phyloP scores from a whole-genome alignment of 371 early-diverging fungal genomes.

The Basidiobolus meristosporus region DNA sequence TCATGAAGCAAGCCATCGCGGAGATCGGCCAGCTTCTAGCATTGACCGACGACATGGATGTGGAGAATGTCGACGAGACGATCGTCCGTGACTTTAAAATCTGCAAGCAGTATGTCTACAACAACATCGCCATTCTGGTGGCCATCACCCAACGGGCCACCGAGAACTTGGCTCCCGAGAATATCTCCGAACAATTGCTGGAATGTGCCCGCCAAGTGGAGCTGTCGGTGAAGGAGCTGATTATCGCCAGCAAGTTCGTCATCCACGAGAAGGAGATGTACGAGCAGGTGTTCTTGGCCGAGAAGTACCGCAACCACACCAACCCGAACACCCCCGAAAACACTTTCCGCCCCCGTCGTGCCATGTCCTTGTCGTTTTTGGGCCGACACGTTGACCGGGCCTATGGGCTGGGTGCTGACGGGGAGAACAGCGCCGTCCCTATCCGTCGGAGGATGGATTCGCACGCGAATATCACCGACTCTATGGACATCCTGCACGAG shows the following conservation, averaged over 20 bases:
- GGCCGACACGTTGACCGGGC: no score
- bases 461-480: neutral
- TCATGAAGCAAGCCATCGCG: no score
- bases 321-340: neutral
- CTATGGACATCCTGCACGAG: neutral
- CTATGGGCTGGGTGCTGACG: no score
- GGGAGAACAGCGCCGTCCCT: neutral
- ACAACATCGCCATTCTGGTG: slow-evolving; percentile 10
- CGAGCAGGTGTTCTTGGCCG: slow-evolving; percentile 5
- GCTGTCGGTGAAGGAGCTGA: slow-evolving; percentile 11
- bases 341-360: slow-evolving; percentile 2
- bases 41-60: slow-evolving; percentile 6
- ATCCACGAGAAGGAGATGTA: slow-evolving; percentile 15
- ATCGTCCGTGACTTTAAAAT: neutral
- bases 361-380: slow-evolving; percentile 4
- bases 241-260: slow-evolving; percentile 10
- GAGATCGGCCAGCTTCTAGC: slow-evolving; percentile 10
- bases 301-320: slow-evolving; percentile 6
- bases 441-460: neutral
- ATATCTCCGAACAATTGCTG: slow-evolving; percentile 4
- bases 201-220: slow-evolving; percentile 12
- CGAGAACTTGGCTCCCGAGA: slow-evolving; percentile 2
- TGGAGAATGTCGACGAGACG: neutral
- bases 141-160: slow-evolving; percentile 11
- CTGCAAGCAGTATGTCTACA: slow-evolving; percentile 8